A percentile compares a stretch with the other conserved stretches of the same genome.
Conservation (phyloP, 2,329 filamentous ascomycete genomes). For the Malbranchea zuffiana region DNA sequence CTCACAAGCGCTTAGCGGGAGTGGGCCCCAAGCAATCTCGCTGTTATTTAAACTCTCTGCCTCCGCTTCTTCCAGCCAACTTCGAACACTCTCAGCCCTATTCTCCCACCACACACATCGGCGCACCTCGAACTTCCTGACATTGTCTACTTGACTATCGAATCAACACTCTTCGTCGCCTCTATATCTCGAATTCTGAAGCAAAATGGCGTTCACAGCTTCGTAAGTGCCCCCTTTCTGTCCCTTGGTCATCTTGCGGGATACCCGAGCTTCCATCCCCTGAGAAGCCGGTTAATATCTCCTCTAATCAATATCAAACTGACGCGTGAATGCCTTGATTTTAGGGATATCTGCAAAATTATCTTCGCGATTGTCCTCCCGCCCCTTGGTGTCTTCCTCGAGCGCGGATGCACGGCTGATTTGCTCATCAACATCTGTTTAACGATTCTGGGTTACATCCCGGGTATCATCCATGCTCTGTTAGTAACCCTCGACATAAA, state of each 20-base stretch:
- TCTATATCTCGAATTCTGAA: too few relatives aligned
- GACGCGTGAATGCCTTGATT: neutral
- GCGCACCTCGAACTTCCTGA: too few relatives aligned
- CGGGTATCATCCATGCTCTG: slow-evolving; percentile 83
- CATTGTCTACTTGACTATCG: too few relatives aligned
- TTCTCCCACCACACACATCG: too few relatives aligned
- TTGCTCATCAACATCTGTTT: slow-evolving; percentile 87
- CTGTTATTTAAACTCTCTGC: too few relatives aligned
- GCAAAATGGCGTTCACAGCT: slow-evolving; percentile 43
- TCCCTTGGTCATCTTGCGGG: slow-evolving; percentile 4
- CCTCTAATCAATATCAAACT: neutral
- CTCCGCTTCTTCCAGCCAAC: too few relatives aligned
- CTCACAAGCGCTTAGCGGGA: too few relatives aligned
- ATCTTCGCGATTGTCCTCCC: slow-evolving; percentile 83
- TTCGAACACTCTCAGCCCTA: too few relatives aligned
- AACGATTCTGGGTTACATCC: slow-evolving; percentile 65
- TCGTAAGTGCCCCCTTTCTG: slow-evolving; percentile 32
- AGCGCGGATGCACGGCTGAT: slow-evolving; percentile 78
- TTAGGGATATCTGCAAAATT: slow-evolving; percentile 67
- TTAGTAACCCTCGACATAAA: slow-evolving; percentile 42
- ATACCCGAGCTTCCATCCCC: too few relatives aligned
- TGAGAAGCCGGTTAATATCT: too few relatives aligned
- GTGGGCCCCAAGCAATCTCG: too few relatives aligned
- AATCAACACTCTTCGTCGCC: too few relatives aligned
- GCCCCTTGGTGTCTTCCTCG: slow-evolving; percentile 85